Evolutionary conservation across 83 land plant genomes (phyloP).

Genomic region (Thuja plicata): DNA sequence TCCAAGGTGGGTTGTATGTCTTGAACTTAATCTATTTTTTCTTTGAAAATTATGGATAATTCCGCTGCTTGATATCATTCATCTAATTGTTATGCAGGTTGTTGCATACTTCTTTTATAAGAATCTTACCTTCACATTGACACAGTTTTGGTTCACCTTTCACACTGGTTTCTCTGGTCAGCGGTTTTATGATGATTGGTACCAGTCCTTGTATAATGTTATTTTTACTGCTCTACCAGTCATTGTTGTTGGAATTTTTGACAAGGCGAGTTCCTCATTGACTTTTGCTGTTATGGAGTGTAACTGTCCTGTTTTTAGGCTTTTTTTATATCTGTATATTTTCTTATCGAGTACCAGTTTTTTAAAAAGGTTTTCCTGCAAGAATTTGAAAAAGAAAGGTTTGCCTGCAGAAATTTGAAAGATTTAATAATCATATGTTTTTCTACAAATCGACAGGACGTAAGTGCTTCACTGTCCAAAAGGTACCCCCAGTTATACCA

Average conservation of each 20-base stretch:
- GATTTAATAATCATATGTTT: neutral
- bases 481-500: slow-evolving; percentile 83
- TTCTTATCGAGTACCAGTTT: neutral
- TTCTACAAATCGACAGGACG: slow-evolving; percentile 68
- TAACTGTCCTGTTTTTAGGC: neutral
- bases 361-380: neutral
- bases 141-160: slow-evolving; percentile 99
- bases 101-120: slow-evolving; percentile 97
- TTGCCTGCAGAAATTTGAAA: neutral
- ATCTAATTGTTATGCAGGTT: slow-evolving; percentile 56
- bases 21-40: slow-evolving; percentile 3
- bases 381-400: too few species aligned
- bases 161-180: slow-evolving; percentile 96
- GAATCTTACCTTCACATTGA: slow-evolving; percentile 95
- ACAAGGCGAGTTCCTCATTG: slow-evolving; percentile 58
- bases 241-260: slow-evolving; percentile 89
- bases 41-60: neutral
- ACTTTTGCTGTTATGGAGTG: neutral
- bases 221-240: slow-evolving; percentile 96
- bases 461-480: slow-evolving; percentile 86
- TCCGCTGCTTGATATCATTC: neutral
- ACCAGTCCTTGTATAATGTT: slow-evolving; percentile 94
- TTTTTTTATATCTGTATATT: neutral
- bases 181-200: slow-evolving; percentile 99
- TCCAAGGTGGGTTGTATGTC: slow-evolving; percentile 64